Percentiles rank a stretch among this genome's conserved stretches.
Conservation (phyloP, 768 basidiomycete species). For the Trametes sanguinea region DNA sequence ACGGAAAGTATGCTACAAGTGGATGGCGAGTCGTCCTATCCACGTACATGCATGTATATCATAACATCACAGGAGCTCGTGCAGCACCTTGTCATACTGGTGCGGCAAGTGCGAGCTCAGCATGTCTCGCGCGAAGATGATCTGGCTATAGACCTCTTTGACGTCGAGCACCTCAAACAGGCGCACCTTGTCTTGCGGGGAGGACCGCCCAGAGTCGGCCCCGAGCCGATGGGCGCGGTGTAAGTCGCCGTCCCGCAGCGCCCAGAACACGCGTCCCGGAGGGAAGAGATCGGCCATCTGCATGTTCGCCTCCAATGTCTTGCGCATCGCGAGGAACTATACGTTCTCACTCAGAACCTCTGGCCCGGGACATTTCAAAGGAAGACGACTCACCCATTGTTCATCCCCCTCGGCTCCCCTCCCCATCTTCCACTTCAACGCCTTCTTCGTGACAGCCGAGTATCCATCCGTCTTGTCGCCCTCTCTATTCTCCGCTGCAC, state of each 20-base stretch:
- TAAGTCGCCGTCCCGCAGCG: slow-evolving; percentile 70
- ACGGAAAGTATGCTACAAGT: slow-evolving; percentile 17
- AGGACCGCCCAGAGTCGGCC: slow-evolving; percentile 12
- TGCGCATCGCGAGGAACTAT: slow-evolving; percentile 78
- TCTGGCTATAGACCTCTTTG: slow-evolving; percentile 76
- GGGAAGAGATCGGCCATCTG: slow-evolving; percentile 68
- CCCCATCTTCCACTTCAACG: slow-evolving; percentile 64
- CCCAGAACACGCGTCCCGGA: slow-evolving; percentile 80
- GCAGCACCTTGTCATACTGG: slow-evolving; percentile 74
- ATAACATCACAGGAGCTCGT: slow-evolving; percentile 48
- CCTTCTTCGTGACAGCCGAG: slow-evolving; percentile 44
- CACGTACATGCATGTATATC: neutral
- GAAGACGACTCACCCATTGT: slow-evolving; percentile 46
- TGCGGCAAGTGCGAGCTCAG: slow-evolving; percentile 80
- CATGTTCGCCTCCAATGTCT: slow-evolving; percentile 87
- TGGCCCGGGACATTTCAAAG: neutral
- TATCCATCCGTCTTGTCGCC: slow-evolving; percentile 42
- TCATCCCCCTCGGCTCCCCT: slow-evolving; percentile 57
- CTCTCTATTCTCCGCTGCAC: slow-evolving; percentile 57
- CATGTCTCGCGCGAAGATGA: slow-evolving; percentile 84
- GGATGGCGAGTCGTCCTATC: neutral
- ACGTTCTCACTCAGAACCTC: neutral
- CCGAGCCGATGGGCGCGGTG: slow-evolving; percentile 53
- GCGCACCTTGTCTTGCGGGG: slow-evolving; percentile 54
- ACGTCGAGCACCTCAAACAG: slow-evolving; percentile 79